Percentiles rank a stretch among this genome's conserved stretches.
Evolutionary conservation across 2,329 filamentous ascomycete genomes (phyloP).

Genomic region (Davidsoniella australis): DNA sequence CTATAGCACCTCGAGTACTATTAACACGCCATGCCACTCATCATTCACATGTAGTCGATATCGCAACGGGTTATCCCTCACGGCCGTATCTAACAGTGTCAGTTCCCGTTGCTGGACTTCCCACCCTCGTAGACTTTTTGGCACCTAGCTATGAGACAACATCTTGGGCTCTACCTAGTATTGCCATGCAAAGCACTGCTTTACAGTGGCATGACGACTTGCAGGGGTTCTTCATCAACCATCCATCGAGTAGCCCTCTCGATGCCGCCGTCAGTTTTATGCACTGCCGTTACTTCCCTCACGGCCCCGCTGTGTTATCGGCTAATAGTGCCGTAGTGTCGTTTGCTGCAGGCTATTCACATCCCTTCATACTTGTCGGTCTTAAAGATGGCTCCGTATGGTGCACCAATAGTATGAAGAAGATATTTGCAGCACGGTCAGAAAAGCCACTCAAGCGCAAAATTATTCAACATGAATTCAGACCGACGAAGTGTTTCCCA

Average conservation of each 20-base stretch:
- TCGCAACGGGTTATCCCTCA: slow-evolving; percentile 38
- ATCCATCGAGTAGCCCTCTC: slow-evolving; percentile 34
- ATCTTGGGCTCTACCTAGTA: slow-evolving; percentile 32
- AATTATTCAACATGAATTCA: slow-evolving; percentile 38
- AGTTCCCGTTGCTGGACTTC: slow-evolving; percentile 34
- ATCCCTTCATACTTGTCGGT: slow-evolving; percentile 38
- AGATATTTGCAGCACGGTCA: slow-evolving; percentile 25
- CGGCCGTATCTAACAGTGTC: slow-evolving; percentile 38
- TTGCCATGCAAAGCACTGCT: slow-evolving; percentile 35
- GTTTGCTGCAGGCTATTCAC: slow-evolving; percentile 30
- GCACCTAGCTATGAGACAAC: slow-evolving; percentile 35
- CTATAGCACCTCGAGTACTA: slow-evolving; percentile 30
- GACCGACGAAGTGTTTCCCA: slow-evolving; percentile 20
- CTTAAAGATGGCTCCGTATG: slow-evolving; percentile 36
- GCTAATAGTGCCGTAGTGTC: slow-evolving; percentile 33
- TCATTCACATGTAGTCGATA: slow-evolving; percentile 34
- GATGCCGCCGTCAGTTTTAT: slow-evolving; percentile 37
- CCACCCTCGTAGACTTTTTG: slow-evolving; percentile 35
- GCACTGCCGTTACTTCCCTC: slow-evolving; percentile 34
- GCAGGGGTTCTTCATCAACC: slow-evolving; percentile 34
- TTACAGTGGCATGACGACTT: slow-evolving; percentile 38
- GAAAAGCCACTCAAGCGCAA: slow-evolving; percentile 24
- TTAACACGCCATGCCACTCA: slow-evolving; percentile 37
- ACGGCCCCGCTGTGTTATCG: slow-evolving; percentile 34
- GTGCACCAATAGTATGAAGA: slow-evolving; percentile 28